phyloP scores from a whole-genome alignment of 345 rosid species.

The Eucalyptus erythrocorys region DNA sequence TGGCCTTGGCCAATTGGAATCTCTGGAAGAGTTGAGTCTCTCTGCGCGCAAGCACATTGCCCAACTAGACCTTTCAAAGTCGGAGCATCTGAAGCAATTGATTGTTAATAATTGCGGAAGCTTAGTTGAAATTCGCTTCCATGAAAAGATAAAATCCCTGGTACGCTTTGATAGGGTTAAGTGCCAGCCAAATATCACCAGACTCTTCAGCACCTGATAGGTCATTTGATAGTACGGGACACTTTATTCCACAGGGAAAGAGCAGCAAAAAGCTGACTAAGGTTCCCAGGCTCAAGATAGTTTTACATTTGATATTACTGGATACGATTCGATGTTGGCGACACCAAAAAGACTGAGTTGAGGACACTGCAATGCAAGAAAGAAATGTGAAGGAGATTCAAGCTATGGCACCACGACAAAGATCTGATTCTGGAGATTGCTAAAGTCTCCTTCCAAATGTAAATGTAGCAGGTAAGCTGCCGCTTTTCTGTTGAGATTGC shows the following conservation, averaged over 20 bases:
- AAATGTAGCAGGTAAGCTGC: not conserved
- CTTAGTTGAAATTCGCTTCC: too few relatives aligned
- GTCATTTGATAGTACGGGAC: not conserved
- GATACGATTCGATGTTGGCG: not conserved
- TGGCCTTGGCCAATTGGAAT: too few relatives aligned
- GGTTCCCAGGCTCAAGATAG: not conserved
- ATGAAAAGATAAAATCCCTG: too few relatives aligned
- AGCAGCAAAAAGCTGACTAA: not conserved
- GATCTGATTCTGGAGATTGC: not conserved
- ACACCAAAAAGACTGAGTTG: not conserved
- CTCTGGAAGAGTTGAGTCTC: too few relatives aligned
- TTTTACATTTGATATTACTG: not conserved
- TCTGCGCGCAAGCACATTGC: too few relatives aligned
- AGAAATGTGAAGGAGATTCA: not conserved
- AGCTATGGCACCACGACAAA: not conserved
- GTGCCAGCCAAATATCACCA: fast-evolving
- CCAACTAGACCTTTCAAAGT: not conserved
- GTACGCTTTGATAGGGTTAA: fast-evolving
- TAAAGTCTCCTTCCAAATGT: not conserved
- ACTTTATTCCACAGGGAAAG: not conserved
- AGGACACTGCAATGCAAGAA: not conserved
- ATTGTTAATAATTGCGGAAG: too few relatives aligned
- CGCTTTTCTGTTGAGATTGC: too few relatives aligned
- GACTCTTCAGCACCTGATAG: not conserved
- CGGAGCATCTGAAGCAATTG: fast-evolving